Percentiles rank a stretch among this genome's conserved stretches.
Conservation (phyloP, 2,329 filamentous ascomycete species). For the Penicillium sp. region DNA sequence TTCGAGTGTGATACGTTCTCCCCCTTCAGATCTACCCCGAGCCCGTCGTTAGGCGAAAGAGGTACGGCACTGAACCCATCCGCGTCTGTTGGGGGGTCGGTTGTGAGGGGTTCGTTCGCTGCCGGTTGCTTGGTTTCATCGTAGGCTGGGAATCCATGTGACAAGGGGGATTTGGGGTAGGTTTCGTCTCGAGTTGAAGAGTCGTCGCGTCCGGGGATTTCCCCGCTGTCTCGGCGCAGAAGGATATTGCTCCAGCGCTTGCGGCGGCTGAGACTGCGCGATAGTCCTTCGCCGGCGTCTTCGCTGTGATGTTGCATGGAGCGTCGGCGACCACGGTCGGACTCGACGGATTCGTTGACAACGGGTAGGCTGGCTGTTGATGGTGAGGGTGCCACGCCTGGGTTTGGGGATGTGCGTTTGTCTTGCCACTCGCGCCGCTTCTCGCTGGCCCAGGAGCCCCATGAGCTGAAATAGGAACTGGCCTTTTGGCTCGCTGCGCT, state of each 20-base stretch:
- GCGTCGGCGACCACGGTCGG: conserved; percentile 28
- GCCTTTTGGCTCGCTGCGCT: conserved; percentile 51
- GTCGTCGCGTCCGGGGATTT: conserved; percentile 23
- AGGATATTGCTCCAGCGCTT: conserved; percentile 38
- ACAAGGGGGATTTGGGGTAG: conserved; percentile 31
- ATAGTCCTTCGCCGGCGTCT: conserved; percentile 21
- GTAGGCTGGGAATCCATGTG: conserved; percentile 25
- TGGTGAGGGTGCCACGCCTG: conserved; percentile 16
- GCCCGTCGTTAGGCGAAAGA: conserved; percentile 13
- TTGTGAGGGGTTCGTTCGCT: conserved; percentile 3
- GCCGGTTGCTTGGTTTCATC: conserved; percentile 7
- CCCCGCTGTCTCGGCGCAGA: conserved; percentile 30
- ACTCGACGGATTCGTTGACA: conserved; percentile 23
- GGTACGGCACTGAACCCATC: conserved; percentile 18
- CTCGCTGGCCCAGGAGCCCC: conserved; percentile 56
- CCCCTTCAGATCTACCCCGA: conserved; percentile 10
- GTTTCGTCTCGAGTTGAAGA: conserved; percentile 20
- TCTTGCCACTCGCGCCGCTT: conserved; percentile 45
- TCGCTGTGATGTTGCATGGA: conserved; percentile 29
- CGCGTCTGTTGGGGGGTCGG: conserved; percentile 5
- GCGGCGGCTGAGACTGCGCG: conserved; percentile 31
- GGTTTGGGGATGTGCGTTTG: conserved; percentile 24
- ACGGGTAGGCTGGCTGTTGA: conserved; percentile 19
- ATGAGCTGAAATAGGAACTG: conserved; percentile 58
- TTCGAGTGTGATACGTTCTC: conserved; percentile 1